Evolutionary conservation across 192 early-diverging fungal genomes (phyloP).

Genomic region (Mortierella alpina): DNA sequence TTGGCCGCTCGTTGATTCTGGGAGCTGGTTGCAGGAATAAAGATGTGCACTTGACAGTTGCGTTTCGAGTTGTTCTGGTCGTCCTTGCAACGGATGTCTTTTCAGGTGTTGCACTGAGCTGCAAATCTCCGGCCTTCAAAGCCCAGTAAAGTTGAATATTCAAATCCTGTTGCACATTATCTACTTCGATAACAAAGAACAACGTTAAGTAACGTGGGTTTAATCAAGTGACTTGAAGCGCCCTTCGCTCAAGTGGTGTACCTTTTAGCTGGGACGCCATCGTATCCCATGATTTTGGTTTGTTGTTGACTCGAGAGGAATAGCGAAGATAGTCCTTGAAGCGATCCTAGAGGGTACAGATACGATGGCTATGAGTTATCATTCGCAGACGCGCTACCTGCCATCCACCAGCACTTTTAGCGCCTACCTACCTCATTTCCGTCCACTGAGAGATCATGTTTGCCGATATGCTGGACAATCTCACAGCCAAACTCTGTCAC

Average conservation of each 20-base stretch:
- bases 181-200: no score
- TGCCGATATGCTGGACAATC: slow-evolving; percentile 4
- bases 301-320: not conserved
- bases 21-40: no score
- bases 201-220: no score
- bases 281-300: slow-evolving; percentile 8
- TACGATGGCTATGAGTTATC: not conserved
- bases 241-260: not conserved
- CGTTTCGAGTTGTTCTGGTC: not conserved
- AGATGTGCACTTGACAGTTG: no score
- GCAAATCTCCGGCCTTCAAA: slow-evolving; percentile 2
- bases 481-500: not conserved
- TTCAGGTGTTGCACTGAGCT: not conserved
- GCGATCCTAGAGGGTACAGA: not conserved
- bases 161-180: not conserved
- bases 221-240: no score
- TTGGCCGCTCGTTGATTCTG: no score
- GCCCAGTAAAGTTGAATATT: slow-evolving; percentile 17
- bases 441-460: slow-evolving; percentile 9
- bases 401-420: not conserved
- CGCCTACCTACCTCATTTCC: slow-evolving; percentile 2
- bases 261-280: not conserved
- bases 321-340: slow-evolving; percentile 5
- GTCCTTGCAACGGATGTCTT: not conserved
- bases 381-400: not conserved